Conservation (phyloP, 2,329 filamentous ascomycete species). For the Colletotrichum sp. region DNA sequence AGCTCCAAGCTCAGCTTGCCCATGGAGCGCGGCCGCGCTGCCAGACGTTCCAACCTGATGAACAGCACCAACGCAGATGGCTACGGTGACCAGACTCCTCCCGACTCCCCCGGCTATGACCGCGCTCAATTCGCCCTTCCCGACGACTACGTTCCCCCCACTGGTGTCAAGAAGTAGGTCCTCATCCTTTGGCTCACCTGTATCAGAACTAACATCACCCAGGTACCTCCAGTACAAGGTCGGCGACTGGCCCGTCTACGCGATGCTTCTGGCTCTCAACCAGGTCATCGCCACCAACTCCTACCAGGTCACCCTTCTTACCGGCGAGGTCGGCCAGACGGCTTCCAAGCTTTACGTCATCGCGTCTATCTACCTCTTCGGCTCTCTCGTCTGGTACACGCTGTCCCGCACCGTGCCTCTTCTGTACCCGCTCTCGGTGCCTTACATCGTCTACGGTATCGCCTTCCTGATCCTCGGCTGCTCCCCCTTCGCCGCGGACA, state of each 20-base stretch:
- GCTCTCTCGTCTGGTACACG: constrained; percentile 67
- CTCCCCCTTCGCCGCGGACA: constrained; percentile 54
- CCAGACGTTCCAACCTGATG: constrained; percentile 5
- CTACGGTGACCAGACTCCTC: constrained; percentile 7
- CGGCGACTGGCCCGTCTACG: constrained; percentile 68
- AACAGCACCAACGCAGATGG: neutral
- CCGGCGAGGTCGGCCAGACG: constrained; percentile 65
- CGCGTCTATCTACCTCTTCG: constrained; percentile 61
- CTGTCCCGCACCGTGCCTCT: constrained; percentile 63
- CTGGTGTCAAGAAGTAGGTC: constrained; percentile 53
- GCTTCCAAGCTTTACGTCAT: constrained; percentile 65
- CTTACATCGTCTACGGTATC: constrained; percentile 67
- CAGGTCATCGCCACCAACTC: constrained; percentile 71
- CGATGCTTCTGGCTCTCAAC: constrained; percentile 64
- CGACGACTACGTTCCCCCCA: constrained; percentile 60
- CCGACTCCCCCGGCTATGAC: constrained; percentile 30
- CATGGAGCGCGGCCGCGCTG: constrained; percentile 2
- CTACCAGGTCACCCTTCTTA: constrained; percentile 72
- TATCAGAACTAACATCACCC: neutral
- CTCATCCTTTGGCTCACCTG: neutral
- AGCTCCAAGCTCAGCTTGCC: constrained; percentile 15
- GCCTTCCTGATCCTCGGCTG: constrained; percentile 68
- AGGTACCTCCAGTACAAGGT: constrained; percentile 53
- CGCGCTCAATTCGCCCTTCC: constrained; percentile 63
- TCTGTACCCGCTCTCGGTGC: constrained; percentile 59